phyloP scores from a whole-genome alignment of 176 grass and related monocot species.

The Bonia amplexicaulis region DNA sequence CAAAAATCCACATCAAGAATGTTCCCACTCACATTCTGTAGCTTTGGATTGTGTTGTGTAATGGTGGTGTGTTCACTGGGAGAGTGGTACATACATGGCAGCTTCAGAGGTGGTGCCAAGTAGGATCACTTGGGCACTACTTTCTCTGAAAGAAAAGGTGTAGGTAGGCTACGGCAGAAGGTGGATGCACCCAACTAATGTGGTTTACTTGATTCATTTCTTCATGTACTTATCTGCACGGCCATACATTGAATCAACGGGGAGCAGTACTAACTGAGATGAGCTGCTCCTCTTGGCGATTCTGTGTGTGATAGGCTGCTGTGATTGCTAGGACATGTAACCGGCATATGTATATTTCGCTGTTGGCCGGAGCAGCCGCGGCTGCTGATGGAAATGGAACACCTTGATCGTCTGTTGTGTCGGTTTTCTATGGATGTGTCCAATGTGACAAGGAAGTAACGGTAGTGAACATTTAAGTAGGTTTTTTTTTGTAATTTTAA shows the following conservation, averaged over 20 bases:
- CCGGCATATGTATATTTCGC: not conserved
- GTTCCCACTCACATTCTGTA: not conserved
- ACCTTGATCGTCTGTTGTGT: not conserved
- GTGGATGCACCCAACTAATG: not conserved
- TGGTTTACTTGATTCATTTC: conserved; percentile 15
- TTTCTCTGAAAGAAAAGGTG: not conserved
- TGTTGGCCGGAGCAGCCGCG: not conserved
- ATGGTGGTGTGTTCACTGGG: conserved; percentile 12
- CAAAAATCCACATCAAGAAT: conserved; percentile 31
- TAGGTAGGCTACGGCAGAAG: not conserved
- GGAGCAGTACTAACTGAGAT: not conserved
- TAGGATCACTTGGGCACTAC: not conserved
- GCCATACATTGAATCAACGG: not conserved
- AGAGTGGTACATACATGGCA: not conserved
- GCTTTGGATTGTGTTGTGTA: conserved; percentile 28
- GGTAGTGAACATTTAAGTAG: too few species aligned
- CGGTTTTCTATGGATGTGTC: too few species aligned
- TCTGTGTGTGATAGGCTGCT: not conserved
- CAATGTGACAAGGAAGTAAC: too few species aligned
- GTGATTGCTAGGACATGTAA: not conserved
- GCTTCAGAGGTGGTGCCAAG: not conserved
- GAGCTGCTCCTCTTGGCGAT: not conserved
- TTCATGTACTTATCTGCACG: not conserved
- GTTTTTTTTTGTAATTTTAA: too few species aligned
- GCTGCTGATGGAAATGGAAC: not conserved